These are phyloP conservation scores for Arachis monticola DNA, from an alignment of 331 rosid genomes.

Conservation along the genomic window DNA sequence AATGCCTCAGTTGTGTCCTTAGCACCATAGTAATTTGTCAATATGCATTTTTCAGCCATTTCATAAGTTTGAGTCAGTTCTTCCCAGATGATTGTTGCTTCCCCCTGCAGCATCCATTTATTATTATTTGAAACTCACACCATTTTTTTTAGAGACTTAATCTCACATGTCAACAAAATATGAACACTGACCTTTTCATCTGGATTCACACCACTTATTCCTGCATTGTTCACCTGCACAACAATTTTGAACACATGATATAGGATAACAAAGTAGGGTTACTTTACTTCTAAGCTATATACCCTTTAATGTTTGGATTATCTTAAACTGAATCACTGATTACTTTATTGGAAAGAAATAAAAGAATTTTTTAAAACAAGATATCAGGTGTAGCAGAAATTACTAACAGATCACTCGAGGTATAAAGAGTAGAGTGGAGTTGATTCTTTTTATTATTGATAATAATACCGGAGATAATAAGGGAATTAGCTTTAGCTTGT, in stretches of 20 bases:
- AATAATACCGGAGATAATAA: too few relatives aligned
- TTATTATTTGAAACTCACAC: background rate
- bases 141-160: background rate
- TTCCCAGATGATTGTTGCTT: conserved; percentile 26
- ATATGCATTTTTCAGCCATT: conserved; percentile 23
- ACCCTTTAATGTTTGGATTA: background rate
- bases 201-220: conserved; percentile 37
- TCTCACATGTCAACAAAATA: background rate
- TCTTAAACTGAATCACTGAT: background rate
- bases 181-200: conserved; percentile 30
- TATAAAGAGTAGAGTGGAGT: too few relatives aligned
- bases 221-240: conserved; percentile 68
- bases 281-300: background rate
- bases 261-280: background rate
- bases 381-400: too few relatives aligned
- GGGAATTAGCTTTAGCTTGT: too few relatives aligned
- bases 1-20: conserved; percentile 46
- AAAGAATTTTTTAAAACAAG: too few relatives aligned
- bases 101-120: conserved; percentile 31
- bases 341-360: too few relatives aligned
- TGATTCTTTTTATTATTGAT: too few relatives aligned
- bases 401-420: too few relatives aligned
- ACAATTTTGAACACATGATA: background rate
- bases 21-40: conserved; percentile 49
- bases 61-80: conserved; percentile 35